These are phyloP conservation scores for Tetrahymena elliotti DNA, from an alignment of 73 alveolate genomes.

Conservation along the genomic window DNA sequence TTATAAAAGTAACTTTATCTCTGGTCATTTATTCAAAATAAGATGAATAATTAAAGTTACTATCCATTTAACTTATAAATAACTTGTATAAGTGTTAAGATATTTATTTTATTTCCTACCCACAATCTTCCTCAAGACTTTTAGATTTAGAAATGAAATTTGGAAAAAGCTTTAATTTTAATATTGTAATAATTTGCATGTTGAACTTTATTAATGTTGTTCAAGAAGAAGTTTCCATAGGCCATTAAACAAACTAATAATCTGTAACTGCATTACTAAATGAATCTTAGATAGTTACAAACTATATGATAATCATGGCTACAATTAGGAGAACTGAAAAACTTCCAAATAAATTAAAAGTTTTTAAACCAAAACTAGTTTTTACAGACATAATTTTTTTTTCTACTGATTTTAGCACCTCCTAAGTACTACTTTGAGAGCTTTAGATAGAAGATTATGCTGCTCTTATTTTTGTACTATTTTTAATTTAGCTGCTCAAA, in stretches of 20 bases:
- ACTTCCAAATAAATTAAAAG: not conserved
- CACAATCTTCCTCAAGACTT: not conserved
- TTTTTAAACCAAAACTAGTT: not conserved
- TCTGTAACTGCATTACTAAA: not conserved
- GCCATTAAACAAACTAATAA: not conserved
- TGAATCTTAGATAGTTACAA: not conserved
- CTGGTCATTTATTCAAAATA: not conserved
- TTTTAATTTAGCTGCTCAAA: not conserved
- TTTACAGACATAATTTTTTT: not conserved
- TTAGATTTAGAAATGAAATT: not conserved
- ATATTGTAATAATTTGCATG: not conserved
- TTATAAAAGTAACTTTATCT: not conserved
- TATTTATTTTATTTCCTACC: not conserved
- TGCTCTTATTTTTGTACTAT: not conserved
- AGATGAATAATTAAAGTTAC: not conserved
- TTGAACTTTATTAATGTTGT: not conserved
- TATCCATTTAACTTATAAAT: not conserved
- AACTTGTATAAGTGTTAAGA: not conserved
- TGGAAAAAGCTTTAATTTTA: not conserved
- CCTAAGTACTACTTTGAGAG: not conserved
- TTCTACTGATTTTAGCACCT: not conserved
- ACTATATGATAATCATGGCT: not conserved
- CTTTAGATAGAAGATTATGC: not conserved
- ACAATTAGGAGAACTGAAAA: not conserved
- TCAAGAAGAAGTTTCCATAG: not conserved